phyloP scores from a whole-genome alignment of 257 asterid species.

The Solanum virginianum region DNA sequence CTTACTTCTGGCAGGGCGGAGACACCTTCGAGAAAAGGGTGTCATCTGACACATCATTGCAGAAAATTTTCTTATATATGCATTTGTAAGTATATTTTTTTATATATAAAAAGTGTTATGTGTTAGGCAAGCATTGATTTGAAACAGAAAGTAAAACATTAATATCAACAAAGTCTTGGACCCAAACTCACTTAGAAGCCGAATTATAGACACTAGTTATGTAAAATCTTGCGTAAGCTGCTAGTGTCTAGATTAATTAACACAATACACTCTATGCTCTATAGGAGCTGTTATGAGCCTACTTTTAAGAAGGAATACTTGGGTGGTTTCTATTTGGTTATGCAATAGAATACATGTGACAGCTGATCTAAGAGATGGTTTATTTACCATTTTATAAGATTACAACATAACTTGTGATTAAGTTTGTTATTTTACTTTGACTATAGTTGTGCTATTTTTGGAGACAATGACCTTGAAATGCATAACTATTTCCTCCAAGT shows the following conservation, averaged over 20 bases:
- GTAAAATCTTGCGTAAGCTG: background rate
- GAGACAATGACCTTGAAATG: background rate
- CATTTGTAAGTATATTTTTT: background rate
- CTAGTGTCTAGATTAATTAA: background rate
- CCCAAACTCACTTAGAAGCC: background rate
- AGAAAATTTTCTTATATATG: background rate
- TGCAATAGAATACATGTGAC: background rate
- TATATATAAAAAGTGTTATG: no score
- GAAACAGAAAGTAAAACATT: background rate
- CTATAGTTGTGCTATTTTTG: background rate
- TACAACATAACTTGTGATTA: background rate
- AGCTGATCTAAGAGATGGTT: background rate
- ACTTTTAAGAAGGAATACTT: background rate
- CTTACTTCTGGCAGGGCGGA: background rate
- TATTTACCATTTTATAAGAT: background rate
- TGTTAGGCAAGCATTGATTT: background rate
- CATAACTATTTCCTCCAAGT: background rate
- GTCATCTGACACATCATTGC: background rate
- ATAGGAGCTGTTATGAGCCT: background rate
- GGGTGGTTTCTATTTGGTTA: background rate
- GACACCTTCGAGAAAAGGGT: background rate
- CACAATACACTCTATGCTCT: background rate
- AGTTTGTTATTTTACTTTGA: background rate
- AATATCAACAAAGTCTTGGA: background rate
- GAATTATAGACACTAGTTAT: background rate